A percentile compares a stretch with the other conserved stretches of the same genome.
These are phyloP conservation scores for Taiozyma sp. DNA, from an alignment of 1,139 yeast genomes.

Conservation along the genomic window DNA sequence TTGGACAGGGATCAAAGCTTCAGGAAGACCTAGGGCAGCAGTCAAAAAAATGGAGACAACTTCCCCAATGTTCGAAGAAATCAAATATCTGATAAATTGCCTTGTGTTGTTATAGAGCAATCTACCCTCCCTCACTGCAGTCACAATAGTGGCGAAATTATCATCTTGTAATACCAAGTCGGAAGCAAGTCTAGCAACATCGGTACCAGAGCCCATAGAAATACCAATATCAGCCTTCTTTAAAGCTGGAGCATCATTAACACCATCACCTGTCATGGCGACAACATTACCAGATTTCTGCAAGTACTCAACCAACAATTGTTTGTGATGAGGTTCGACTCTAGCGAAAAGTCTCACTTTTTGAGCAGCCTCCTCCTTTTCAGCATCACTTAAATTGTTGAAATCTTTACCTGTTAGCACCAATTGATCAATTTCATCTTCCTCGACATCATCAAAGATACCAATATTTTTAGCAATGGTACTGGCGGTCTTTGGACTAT, in stretches of 20 bases:
- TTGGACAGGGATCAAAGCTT: slow-evolving; percentile 70
- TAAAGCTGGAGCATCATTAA: slow-evolving; percentile 37
- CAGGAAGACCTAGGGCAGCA: slow-evolving; percentile 68
- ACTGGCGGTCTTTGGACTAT: slow-evolving; percentile 47
- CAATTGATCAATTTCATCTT: slow-evolving; percentile 36
- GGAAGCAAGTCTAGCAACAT: slow-evolving; percentile 54
- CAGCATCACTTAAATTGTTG: slow-evolving; percentile 46
- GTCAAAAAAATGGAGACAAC: slow-evolving; percentile 57
- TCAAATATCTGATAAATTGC: slow-evolving; percentile 70
- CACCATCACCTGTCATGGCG: slow-evolving; percentile 39
- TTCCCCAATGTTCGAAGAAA: slow-evolving; percentile 76
- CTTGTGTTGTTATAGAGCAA: slow-evolving; percentile 77
- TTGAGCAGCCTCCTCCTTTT: slow-evolving; percentile 58
- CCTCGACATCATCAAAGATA: slow-evolving; percentile 33
- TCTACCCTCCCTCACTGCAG: slow-evolving; percentile 78
- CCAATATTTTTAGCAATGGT: slow-evolving; percentile 50
- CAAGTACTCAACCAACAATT: slow-evolving; percentile 43
- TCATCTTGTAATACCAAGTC: slow-evolving; percentile 64
- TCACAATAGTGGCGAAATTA: slow-evolving; percentile 69
- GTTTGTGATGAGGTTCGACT: slow-evolving; percentile 51
- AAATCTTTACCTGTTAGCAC: slow-evolving; percentile 47
- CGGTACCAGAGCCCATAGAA: slow-evolving; percentile 42
- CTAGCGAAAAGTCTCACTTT: slow-evolving; percentile 46
- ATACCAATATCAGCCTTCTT: slow-evolving; percentile 35
- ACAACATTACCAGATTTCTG: slow-evolving; percentile 40